phyloP scores from a whole-genome alignment of 805 yeast species.

The Yarrowia bubula region DNA sequence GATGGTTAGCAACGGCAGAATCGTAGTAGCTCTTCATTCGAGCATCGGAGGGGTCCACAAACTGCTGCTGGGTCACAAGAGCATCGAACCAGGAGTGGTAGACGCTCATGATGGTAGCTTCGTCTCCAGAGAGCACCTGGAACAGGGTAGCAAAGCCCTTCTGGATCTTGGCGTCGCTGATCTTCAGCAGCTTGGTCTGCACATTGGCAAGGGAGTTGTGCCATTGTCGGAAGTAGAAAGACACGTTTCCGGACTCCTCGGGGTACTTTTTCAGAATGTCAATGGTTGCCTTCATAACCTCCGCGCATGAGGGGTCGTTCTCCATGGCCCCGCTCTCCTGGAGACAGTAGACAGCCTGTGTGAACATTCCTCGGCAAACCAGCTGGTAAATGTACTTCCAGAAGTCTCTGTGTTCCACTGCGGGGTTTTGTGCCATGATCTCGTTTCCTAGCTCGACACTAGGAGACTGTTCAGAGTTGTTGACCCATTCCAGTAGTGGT shows the following conservation, averaged over 20 bases:
- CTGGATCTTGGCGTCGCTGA: constrained; percentile 31
- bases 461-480: constrained; percentile 33
- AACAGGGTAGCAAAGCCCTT: constrained; percentile 33
- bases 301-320: constrained; percentile 18
- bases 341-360: constrained; percentile 27
- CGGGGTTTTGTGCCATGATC: constrained; percentile 29
- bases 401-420: constrained; percentile 29
- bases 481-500: constrained; percentile 37
- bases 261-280: constrained; percentile 35
- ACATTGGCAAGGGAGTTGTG: constrained; percentile 33
- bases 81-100: constrained; percentile 39
- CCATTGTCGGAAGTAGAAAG: constrained; percentile 35
- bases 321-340: background rate
- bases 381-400: constrained; percentile 30
- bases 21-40: constrained; percentile 36
- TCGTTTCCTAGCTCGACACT: constrained; percentile 29
- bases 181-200: constrained; percentile 29
- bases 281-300: constrained; percentile 29
- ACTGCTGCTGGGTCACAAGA: constrained; percentile 35
- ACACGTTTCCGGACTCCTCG: constrained; percentile 28
- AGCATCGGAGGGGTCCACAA: constrained; percentile 36
- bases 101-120: constrained; percentile 33
- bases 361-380: constrained; percentile 30
- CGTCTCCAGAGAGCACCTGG: constrained; percentile 36
- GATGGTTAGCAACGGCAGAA: constrained; percentile 30